Conservation (phyloP, 176 grass and related monocot species). For the Paspalum vaginatum region DNA sequence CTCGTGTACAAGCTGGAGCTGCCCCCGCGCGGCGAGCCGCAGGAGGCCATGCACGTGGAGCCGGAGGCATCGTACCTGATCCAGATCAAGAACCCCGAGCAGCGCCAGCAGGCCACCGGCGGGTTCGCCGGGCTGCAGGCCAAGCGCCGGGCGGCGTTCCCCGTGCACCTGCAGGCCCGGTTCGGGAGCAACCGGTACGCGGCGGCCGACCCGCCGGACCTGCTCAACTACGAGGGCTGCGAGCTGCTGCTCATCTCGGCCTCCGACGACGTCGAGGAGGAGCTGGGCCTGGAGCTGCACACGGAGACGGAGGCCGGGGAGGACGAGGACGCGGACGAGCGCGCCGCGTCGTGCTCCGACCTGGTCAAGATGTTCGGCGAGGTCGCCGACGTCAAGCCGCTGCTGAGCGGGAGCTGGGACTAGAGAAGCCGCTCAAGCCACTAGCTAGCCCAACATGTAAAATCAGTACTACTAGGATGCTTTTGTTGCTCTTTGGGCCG, state of each 20-base stretch:
- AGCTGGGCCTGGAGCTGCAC: slow-evolving; percentile 70
- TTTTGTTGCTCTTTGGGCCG: not conserved
- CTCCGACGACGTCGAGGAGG: slow-evolving; percentile 73
- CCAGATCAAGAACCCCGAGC: slow-evolving; percentile 89
- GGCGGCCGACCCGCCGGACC: slow-evolving; percentile 74
- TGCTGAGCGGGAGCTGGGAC: slow-evolving; percentile 74
- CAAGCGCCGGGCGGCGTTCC: slow-evolving; percentile 78
- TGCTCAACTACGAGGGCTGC: slow-evolving; percentile 90
- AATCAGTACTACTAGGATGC: too few species aligned
- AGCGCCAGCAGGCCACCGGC: not conserved
- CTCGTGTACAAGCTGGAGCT: slow-evolving; percentile 95
- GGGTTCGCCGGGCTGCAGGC: slow-evolving; percentile 62
- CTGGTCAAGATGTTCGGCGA: slow-evolving; percentile 76
- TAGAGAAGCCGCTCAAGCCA: too few species aligned
- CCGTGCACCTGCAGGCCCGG: slow-evolving; percentile 60
- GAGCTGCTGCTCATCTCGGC: slow-evolving; percentile 85
- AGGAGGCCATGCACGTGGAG: slow-evolving; percentile 75
- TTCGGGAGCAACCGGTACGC: slow-evolving; percentile 59
- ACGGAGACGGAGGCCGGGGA: slow-evolving; percentile 45
- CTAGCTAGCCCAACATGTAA: too few species aligned
- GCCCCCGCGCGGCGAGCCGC: slow-evolving; percentile 49
- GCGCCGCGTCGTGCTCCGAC: slow-evolving; percentile 50
- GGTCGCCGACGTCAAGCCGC: slow-evolving; percentile 65
- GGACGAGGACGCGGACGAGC: not conserved
- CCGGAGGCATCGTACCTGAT: slow-evolving; percentile 82